These are phyloP conservation scores for Buddleja alternifolia DNA, from an alignment of 257 asterid genomes.

Conservation along the genomic window DNA sequence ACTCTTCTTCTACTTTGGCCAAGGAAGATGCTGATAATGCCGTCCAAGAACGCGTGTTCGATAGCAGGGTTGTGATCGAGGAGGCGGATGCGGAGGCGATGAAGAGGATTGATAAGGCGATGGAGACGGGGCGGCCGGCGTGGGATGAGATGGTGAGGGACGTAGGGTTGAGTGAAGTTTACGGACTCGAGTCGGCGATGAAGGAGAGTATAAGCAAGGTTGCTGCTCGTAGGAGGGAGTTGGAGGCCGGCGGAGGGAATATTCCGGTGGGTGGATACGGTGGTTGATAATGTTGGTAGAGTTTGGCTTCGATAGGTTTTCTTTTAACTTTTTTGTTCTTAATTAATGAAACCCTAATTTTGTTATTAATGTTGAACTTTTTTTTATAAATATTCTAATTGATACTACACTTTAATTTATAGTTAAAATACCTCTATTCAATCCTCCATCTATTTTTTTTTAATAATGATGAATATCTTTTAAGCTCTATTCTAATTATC, in stretches of 20 bases:
- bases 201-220: constrained; percentile 22
- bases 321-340: too few species aligned
- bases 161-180: constrained; percentile 31
- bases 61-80: too few species aligned
- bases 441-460: too few species aligned
- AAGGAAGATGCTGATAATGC: background rate
- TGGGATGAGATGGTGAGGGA: constrained; percentile 11
- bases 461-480: too few species aligned
- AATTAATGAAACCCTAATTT: too few species aligned
- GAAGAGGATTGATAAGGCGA: background rate
- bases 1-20: background rate
- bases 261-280: too few species aligned
- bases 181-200: constrained; percentile 13
- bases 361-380: too few species aligned
- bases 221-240: constrained; percentile 19
- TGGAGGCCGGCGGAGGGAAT: background rate
- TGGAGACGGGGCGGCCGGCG: background rate
- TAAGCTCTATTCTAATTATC: too few species aligned
- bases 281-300: too few species aligned
- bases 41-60: background rate
- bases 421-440: too few species aligned
- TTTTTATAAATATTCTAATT: too few species aligned
- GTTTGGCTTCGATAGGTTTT: background rate
- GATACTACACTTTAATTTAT: too few species aligned
- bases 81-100: background rate